Evolutionary conservation across 345 rosid species (phyloP).

Genomic region (Citrus glauca): DNA sequence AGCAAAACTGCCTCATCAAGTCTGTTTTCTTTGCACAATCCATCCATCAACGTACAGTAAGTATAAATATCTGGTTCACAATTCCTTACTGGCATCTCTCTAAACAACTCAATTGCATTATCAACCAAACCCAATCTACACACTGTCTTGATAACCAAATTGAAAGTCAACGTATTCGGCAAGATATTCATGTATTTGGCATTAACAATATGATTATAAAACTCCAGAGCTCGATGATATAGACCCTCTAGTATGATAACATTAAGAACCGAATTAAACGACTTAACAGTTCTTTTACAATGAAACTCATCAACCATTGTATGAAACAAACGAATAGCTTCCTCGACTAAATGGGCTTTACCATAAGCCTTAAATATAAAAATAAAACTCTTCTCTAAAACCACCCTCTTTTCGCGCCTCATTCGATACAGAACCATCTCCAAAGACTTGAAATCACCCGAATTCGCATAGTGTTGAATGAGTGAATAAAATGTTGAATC

Average conservation of each 20-base stretch:
- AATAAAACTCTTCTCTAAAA: slow-evolving; percentile 56
- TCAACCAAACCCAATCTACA: slow-evolving; percentile 76
- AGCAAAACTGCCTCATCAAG: slow-evolving; percentile 78
- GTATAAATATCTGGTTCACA: slow-evolving; percentile 75
- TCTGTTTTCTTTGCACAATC: slow-evolving; percentile 76
- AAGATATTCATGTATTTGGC: slow-evolving; percentile 41
- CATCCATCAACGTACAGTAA: slow-evolving; percentile 90
- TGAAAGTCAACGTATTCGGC: slow-evolving; percentile 69
- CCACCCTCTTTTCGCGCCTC: slow-evolving; percentile 53
- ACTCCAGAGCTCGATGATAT: slow-evolving; percentile 58
- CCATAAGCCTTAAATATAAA: slow-evolving; percentile 72
- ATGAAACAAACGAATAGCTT: slow-evolving; percentile 65
- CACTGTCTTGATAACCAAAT: slow-evolving; percentile 63
- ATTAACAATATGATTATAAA: slow-evolving; percentile 47
- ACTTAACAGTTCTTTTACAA: slow-evolving; percentile 69
- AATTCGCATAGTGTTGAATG: slow-evolving; percentile 51
- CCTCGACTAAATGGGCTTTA: slow-evolving; percentile 53
- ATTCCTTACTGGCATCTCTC: slow-evolving; percentile 59
- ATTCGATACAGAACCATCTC: slow-evolving; percentile 59
- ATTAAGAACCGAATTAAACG: slow-evolving; percentile 86
- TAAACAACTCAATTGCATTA: slow-evolving; percentile 59
- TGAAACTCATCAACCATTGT: slow-evolving; percentile 57
- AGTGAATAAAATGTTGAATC: slow-evolving; percentile 77
- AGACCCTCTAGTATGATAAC: slow-evolving; percentile 58
- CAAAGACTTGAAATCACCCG: slow-evolving; percentile 53